Base-by-base conservation (phyloP, 2,329 filamentous ascomycete genomes). In the Fulvia fulva region DNA sequence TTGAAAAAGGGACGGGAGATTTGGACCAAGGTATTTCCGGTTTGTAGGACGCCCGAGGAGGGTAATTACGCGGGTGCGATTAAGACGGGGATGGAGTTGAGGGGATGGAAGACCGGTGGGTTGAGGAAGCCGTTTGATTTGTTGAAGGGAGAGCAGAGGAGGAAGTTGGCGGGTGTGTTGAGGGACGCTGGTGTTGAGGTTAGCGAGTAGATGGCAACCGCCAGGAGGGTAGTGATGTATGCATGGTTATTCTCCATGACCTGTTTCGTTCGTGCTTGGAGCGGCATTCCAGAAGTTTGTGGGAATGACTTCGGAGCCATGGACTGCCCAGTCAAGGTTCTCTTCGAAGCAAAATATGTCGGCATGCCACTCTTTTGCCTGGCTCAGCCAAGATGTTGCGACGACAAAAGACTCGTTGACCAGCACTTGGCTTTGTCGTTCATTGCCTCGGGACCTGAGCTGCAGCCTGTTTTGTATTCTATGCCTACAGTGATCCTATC, bases 41-140 rank as follows among this genome's bases (percentile, higher is more conserved):
- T 81, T 5, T 81, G 80, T 70, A 79, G 79, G 65, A 78, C 80
- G 44, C 63, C 81, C 5, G 80, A 81, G 66, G 71, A 74, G 4
- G 71, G 80, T 51, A 79, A 80, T 55, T 81, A 81, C 58, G 70
- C 74, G 0, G 69, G 76, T 5, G 77, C 76, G 6, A 74, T 80
- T 8, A 81, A 81, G 73, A 81, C 79, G 0, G 80, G 75, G 0
- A 75, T 81, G 67, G 78, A 81, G 65, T 57, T 81, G 51, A 73
- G 72, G 28, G 79, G 79, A 0, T 74, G 73, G 65, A 67, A 70
- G 44, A 80, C 79, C 0, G 80, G 80, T 19, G 79, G 78, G 3
- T 43, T 80, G 60, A 70, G 80, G 56, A 81, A 80, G 71, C 80
- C 80, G 0, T 81, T 81, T 66, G 66, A 70, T 11, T 62, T 81